These are phyloP conservation scores for Pecoramyces ruminantium DNA, from an alignment of 192 early-diverging fungal genomes.

Conservation along the genomic window DNA sequence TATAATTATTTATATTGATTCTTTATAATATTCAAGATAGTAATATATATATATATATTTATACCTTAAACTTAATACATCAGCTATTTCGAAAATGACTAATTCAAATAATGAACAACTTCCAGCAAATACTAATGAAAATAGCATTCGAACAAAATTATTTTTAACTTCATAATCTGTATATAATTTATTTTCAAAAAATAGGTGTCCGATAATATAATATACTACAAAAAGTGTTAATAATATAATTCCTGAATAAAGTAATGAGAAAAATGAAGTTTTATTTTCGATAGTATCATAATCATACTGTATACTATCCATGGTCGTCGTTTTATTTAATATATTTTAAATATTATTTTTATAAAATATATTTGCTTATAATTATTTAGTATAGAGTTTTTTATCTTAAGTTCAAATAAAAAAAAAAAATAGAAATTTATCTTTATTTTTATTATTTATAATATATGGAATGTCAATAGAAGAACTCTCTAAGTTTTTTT, in stretches of 20 bases:
- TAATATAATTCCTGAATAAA: neutral
- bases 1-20: no score
- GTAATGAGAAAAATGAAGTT: neutral
- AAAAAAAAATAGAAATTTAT: no score
- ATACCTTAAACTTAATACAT: constrained; percentile 35
- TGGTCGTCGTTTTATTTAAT: neutral
- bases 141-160: constrained; percentile 48
- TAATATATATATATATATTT: no score
- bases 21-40: no score
- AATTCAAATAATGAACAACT: constrained; percentile 64
- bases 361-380: no score
- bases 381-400: no score
- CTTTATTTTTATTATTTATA: no score
- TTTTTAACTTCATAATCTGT: constrained; percentile 6
- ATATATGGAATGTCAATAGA: no score
- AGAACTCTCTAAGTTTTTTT: no score
- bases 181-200: neutral
- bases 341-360: neutral
- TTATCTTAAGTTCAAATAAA: no score
- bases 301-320: neutral
- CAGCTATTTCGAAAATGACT: constrained; percentile 64
- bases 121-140: constrained; percentile 60
- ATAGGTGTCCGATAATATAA: neutral
- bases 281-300: neutral
- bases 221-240: neutral